These are phyloP conservation scores for Pichia norvegensis DNA, from an alignment of 1,139 yeast species.

Conservation along the genomic window DNA sequence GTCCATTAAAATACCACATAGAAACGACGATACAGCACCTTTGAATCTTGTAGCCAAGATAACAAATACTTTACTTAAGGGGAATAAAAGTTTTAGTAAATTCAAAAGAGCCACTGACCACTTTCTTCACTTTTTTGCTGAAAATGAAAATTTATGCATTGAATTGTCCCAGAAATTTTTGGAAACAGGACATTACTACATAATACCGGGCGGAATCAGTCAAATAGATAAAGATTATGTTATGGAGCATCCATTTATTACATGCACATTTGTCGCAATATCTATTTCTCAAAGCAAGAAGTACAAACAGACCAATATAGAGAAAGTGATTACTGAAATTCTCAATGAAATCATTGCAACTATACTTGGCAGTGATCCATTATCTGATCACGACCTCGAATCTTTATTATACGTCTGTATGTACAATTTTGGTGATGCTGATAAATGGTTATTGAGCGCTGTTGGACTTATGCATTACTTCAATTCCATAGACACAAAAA, in stretches of 20 bases:
- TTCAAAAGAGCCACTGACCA: slow-evolving; percentile 29
- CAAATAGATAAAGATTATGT: slow-evolving; percentile 37
- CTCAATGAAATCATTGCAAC: slow-evolving; percentile 34
- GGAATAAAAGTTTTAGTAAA: too few relatives aligned
- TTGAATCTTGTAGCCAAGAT: background rate
- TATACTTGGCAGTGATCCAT: slow-evolving; percentile 32
- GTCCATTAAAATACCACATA: too few relatives aligned
- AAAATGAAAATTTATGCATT: slow-evolving; percentile 34
- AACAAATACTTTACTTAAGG: background rate
- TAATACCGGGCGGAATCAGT: slow-evolving; percentile 46
- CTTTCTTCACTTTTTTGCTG: slow-evolving; percentile 36
- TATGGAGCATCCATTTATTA: slow-evolving; percentile 39
- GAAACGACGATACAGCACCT: too few relatives aligned
- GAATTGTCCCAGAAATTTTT: slow-evolving; percentile 36
- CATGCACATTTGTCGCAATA: slow-evolving; percentile 42
- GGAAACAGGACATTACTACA: slow-evolving; percentile 45
- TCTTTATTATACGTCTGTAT: slow-evolving; percentile 44
- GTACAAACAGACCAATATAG: slow-evolving; percentile 37
- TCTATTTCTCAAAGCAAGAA: slow-evolving; percentile 47
- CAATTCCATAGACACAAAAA: slow-evolving; percentile 35
- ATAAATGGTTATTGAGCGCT: slow-evolving; percentile 42
- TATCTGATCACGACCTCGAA: slow-evolving; percentile 49
- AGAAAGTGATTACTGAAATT: slow-evolving; percentile 35
- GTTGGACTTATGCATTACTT: slow-evolving; percentile 42
- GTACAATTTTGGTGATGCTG: slow-evolving; percentile 42